Evolutionary conservation across 2,329 filamentous ascomycete genomes (phyloP).

Genomic region (Trichoderma oligosporum): DNA sequence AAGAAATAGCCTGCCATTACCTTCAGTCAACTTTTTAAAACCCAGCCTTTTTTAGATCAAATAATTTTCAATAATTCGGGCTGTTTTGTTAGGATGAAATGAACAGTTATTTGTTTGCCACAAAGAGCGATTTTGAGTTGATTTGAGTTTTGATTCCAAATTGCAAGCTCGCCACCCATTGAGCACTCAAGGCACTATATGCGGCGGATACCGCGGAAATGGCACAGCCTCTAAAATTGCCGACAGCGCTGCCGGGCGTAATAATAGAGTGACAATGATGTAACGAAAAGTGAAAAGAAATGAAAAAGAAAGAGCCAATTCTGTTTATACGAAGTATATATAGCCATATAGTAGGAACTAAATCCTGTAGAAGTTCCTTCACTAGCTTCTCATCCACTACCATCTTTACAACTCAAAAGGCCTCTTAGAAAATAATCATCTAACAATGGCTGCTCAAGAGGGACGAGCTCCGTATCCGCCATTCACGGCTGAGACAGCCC

Average conservation of each 20-base stretch:
- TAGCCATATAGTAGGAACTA: neutral
- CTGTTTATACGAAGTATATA: neutral
- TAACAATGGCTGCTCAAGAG: constrained; percentile 18
- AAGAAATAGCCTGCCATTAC: no score
- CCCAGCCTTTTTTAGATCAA: no score
- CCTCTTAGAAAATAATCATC: neutral
- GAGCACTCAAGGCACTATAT: no score
- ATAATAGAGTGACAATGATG: constrained; percentile 2
- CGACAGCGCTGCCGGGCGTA: neutral
- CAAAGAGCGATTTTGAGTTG: neutral
- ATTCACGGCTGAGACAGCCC: constrained; percentile 68
- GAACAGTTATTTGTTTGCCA: neutral
- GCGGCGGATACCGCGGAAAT: constrained; percentile 16
- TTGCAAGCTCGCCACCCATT: neutral
- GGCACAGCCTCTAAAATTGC: constrained; percentile 2
- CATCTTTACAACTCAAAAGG: neutral
- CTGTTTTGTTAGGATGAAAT: no score
- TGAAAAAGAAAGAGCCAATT: neutral
- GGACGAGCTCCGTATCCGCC: constrained; percentile 56
- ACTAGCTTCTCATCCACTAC: neutral
- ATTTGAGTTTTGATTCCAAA: neutral
- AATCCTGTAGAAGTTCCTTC: no score
- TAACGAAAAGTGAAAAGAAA: neutral
- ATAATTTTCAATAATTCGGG: no score
- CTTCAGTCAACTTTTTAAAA: no score